Conservation (phyloP, 192 early-diverging fungal species). For the Nowakowskiella sp. region DNA sequence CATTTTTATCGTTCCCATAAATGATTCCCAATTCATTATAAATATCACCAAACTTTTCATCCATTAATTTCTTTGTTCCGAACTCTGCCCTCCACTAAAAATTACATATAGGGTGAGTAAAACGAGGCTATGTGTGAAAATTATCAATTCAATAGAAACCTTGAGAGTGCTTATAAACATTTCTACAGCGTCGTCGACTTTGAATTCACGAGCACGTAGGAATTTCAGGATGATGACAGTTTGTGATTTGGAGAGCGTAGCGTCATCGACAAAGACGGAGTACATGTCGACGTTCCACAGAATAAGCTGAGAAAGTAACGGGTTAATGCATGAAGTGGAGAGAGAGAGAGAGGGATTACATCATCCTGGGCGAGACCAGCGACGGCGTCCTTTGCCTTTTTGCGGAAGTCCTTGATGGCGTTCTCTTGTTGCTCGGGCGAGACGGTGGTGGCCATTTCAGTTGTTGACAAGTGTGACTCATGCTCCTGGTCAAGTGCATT, state of each 20-base stretch:
- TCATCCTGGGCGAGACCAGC: no score
- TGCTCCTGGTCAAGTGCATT: no score
- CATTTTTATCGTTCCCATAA: conserved; percentile 14
- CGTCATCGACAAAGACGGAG: background rate
- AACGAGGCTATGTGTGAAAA: background rate
- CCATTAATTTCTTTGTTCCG: conserved; percentile 1
- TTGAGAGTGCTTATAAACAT: conserved; percentile 22
- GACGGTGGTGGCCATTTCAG: no score
- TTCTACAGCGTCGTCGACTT: conserved; percentile 11
- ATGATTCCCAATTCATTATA: conserved; percentile 11
- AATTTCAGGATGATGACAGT: conserved; percentile 25
- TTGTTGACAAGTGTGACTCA: no score
- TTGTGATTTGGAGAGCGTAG: background rate
- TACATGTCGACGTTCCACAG: conserved; percentile 5
- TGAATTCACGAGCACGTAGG: conserved; percentile 24
- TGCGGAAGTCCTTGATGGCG: no score
- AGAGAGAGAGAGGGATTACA: no score
- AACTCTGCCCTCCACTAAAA: conserved; percentile 28
- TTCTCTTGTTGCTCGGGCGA: no score
- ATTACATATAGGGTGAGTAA: background rate
- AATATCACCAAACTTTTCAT: conserved; percentile 12
- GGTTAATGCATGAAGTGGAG: no score
- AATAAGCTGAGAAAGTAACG: no score
- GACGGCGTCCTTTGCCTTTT: no score
- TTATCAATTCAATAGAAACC: background rate